These are phyloP conservation scores for Zea mays DNA, from an alignment of 176 grass and related monocot species.

Conservation along the genomic window DNA sequence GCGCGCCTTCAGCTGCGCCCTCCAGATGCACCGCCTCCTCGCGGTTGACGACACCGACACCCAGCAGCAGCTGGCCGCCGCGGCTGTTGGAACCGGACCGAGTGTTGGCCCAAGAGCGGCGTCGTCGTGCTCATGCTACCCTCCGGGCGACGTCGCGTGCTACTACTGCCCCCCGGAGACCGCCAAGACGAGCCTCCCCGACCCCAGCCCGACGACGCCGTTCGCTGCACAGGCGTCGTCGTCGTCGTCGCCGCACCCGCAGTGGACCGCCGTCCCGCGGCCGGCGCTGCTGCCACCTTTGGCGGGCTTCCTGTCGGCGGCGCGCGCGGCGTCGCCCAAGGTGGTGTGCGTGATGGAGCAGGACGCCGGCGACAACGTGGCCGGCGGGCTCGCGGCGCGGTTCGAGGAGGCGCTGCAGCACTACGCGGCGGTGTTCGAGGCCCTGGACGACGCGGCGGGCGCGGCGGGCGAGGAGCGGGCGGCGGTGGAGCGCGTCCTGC, in stretches of 20 bases:
- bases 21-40: slow-evolving; percentile 28
- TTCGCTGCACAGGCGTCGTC: not conserved
- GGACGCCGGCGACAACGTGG: slow-evolving; percentile 37
- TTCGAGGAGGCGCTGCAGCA: too few relatives aligned
- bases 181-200: not conserved
- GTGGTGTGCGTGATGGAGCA: slow-evolving; percentile 37
- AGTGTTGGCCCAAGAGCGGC: too few relatives aligned
- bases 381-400: not conserved
- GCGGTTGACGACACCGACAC: not conserved
- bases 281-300: not conserved
- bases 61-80: not conserved
- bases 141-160: too few relatives aligned
- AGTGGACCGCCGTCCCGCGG: not conserved
- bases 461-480: not conserved
- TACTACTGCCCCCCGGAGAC: not conserved
- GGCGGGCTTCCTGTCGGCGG: not conserved
- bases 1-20: not conserved
- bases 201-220: not conserved
- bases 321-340: slow-evolving; percentile 15
- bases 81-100: too few relatives aligned
- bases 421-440: too few relatives aligned
- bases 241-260: not conserved
- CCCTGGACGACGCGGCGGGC: too few relatives aligned
- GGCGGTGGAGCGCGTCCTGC: slow-evolving; percentile 25
- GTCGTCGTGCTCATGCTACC: too few relatives aligned